These are phyloP conservation scores for Pyrus pyrifolia DNA, from an alignment of 306 rosid species.

Conservation along the genomic window DNA sequence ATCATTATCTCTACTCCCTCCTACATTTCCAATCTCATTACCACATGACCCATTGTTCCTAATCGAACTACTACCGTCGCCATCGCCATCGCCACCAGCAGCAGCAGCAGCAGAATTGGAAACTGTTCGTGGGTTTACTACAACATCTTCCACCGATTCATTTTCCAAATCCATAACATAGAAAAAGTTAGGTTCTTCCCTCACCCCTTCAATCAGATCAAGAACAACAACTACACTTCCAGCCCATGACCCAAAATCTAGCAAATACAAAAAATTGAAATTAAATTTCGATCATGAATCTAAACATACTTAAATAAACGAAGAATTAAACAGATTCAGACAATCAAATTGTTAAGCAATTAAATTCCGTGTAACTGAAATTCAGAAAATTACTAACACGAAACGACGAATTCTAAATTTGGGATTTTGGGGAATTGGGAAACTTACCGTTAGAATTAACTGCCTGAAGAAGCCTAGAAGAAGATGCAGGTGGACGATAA, in stretches of 20 bases:
- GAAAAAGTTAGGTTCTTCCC: conserved; percentile 11
- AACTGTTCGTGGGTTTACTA: conserved; percentile 20
- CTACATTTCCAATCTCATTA: conserved; percentile 31
- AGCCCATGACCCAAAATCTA: conserved; percentile 24
- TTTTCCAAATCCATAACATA: conserved; percentile 67
- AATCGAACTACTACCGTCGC: conserved; percentile 28
- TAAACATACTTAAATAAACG: neutral
- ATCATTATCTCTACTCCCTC: conserved; percentile 22
- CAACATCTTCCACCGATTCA: conserved; percentile 61
- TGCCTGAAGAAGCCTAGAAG: conserved; percentile 23
- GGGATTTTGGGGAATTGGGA: conserved; percentile 1
- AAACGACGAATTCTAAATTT: neutral
- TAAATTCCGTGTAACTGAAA: neutral
- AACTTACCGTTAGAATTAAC: conserved; percentile 30
- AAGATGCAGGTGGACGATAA: neutral
- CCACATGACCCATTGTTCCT: conserved; percentile 29
- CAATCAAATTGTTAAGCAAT: neutral
- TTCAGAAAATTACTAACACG: neutral
- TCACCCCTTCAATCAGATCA: conserved; percentile 15
- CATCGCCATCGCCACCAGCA: conserved; percentile 31
- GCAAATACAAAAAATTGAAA: neutral
- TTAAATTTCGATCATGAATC: neutral
- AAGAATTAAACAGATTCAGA: neutral
- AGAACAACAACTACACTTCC: conserved; percentile 19
- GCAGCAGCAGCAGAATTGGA: conserved; percentile 26